These are phyloP conservation scores for Cytospora piceae DNA, from an alignment of 2,329 filamentous ascomycete species.

Conservation along the genomic window DNA sequence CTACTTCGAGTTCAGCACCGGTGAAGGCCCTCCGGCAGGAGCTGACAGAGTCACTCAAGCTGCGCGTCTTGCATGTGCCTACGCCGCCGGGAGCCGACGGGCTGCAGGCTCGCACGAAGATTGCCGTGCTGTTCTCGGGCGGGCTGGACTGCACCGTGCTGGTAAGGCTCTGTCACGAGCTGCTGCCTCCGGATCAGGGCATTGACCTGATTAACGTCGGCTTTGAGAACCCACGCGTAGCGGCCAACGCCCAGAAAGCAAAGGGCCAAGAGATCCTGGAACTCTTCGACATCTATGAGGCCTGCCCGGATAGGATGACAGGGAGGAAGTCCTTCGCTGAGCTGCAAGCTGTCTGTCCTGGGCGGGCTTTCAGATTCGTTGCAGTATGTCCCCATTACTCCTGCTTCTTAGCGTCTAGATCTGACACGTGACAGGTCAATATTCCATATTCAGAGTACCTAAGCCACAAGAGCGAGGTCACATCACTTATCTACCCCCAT, in stretches of 20 bases:
- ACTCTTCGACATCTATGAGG: slow-evolving; percentile 64
- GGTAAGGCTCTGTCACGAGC: slow-evolving; percentile 77
- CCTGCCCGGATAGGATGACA: slow-evolving; percentile 88
- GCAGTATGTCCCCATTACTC: slow-evolving; percentile 51
- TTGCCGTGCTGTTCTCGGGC: slow-evolving; percentile 90
- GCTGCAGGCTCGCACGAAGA: slow-evolving; percentile 53
- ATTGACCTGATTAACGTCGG: slow-evolving; percentile 95
- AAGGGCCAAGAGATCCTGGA: slow-evolving; percentile 35
- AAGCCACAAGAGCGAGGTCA: slow-evolving; percentile 69
- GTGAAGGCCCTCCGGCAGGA: slow-evolving; percentile 57
- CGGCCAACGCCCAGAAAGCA: slow-evolving; percentile 54
- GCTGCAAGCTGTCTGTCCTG: slow-evolving; percentile 69
- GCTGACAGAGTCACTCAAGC: slow-evolving; percentile 63
- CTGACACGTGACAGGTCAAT: slow-evolving; percentile 60
- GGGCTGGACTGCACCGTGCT: slow-evolving; percentile 91
- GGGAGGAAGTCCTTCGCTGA: slow-evolving; percentile 81
- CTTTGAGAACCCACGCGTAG: slow-evolving; percentile 87
- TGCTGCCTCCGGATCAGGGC: slow-evolving; percentile 68
- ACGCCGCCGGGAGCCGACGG: slow-evolving; percentile 33
- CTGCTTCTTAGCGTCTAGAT: slow-evolving; percentile 16
- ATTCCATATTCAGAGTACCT: slow-evolving; percentile 78
- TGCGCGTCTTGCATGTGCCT: slow-evolving; percentile 71
- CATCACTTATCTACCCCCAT: slow-evolving; percentile 84
- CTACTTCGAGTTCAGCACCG: slow-evolving; percentile 50
- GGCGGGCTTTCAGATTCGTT: slow-evolving; percentile 80